Base-by-base conservation (phyloP, 768 basidiomycete genomes). In the Trichaptum fuscoviolaceum region DNA sequence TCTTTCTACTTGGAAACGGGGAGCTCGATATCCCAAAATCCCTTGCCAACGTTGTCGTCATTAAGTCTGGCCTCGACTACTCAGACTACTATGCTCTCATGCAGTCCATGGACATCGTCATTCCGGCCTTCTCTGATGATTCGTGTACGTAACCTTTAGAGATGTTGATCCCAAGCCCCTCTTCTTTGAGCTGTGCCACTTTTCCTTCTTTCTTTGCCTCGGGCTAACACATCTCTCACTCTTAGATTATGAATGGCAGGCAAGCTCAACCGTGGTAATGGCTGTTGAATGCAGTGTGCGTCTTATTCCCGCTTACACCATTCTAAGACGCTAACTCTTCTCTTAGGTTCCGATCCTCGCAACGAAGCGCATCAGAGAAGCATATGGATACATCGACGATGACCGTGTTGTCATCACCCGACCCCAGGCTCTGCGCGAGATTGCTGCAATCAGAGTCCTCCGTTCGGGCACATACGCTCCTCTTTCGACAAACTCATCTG, bases 181-280 rank as follows among this genome's bases (percentile, higher is more conserved):
- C 15, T 52, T 52, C 20, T 52, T 52, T 52, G 12, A 12, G 42
- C 42, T 52, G 42, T 52, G 30, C 30, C 30, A 30, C 8, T 30
- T 2, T 30, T 3, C 30, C 8, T 2, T 8, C 8, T 3, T 52
- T 12, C 42, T 52, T 12, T 52, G 42, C 3, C 10, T 12, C 42
- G 20, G 6, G 20, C 42, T 52, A 12, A 30, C 30, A 8, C 20
- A 52, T 20, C 12, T 20, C 2, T 20, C 5, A 5, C 42, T 34
- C 35, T 9, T 63, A 74, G 75, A 80, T 70, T 79, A 76, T 60
- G 74, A 75, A 15, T 67, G 67, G 8, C 79, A 81, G 64, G 79
- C 80, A 12, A 80, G 79, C 66, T 82, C 80, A 9, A 79, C 77
- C 0, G 75, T 80, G 26, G 78, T 75, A 1, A 77, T 81, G 75